Base-by-base conservation (phyloP, 192 early-diverging fungal species). In the Phycomyces blakesleeanus region DNA sequence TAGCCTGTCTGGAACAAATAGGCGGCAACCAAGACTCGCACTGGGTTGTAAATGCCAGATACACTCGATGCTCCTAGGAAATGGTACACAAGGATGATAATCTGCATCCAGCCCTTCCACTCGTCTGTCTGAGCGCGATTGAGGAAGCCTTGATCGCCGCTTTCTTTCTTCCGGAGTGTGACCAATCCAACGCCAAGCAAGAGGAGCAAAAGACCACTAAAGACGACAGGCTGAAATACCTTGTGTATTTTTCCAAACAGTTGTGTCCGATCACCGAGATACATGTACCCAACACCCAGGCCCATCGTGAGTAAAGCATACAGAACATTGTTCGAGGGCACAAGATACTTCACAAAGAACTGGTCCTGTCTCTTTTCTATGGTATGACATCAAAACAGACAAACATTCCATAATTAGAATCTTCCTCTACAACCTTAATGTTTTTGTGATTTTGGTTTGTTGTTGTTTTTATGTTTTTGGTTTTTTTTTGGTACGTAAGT, bases 31-130 rank as follows among this genome's bases (percentile, higher is more conserved):
- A 91, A 68, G 51, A 86, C 75, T 18, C 91, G 85, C 8, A 93
- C 85, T 0, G 82, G 77, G 61, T 87, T 85, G 74, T 93, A 93
- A 50, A 93, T 87, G 0, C 73, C 77, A 2, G 83, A 61, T 10
- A 83, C 74, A 34, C 73, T 75, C 1, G 87, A 89, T 1, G 88
- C 89, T 20, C 85, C 88, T 41, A 80, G 74, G 59, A 83, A 82
- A 70, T 93, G 91, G 72, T 93, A 93, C 15, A 86, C 72, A 20
- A 89, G 72, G 49, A 88, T 84, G n/a, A 81, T 57, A 0, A 91
- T 63, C 76, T 93, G 91, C 91, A 93, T 93, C 91, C 91, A 93
- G 0, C 91, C 91, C 63, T 89, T 90, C 91, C 91, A 93, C 71
- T 93, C 91, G 61, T 93, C 87, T 9, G 91, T 93, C 65, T 91